Evolutionary conservation across 768 basidiomycete genomes (phyloP).

Genomic region (Guyanaporus albipodus): DNA sequence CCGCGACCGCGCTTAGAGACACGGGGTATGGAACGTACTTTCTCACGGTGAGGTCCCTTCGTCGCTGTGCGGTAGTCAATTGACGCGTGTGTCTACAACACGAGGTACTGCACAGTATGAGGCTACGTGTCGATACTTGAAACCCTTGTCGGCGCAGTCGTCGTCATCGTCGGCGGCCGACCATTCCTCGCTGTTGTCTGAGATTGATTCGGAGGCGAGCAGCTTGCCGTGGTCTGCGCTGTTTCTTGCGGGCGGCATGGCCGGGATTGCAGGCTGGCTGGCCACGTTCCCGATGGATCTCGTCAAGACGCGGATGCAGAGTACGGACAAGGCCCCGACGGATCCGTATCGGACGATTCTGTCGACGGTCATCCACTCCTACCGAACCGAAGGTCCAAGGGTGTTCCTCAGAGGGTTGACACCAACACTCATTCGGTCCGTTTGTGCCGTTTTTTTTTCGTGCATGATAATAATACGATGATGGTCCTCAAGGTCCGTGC

Average conservation of each 20-base stretch:
- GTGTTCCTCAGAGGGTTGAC: constrained; percentile 77
- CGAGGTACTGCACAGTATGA: constrained; percentile 52
- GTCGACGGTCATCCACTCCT: constrained; percentile 58
- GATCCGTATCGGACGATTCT: constrained; percentile 58
- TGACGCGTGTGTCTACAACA: constrained; percentile 2
- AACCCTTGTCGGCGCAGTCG: constrained; percentile 14
- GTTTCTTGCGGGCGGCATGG: constrained; percentile 70
- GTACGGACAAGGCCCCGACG: constrained; percentile 20
- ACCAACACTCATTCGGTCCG: constrained; percentile 75
- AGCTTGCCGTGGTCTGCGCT: constrained; percentile 51
- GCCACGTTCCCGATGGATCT: constrained; percentile 87
- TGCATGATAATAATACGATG: not conserved
- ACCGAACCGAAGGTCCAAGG: constrained; percentile 55
- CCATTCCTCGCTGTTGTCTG: constrained; percentile 37
- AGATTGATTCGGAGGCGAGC: constrained; percentile 37
- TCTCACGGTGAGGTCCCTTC: constrained; percentile 48
- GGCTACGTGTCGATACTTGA: constrained; percentile 53
- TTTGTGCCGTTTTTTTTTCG: not conserved
- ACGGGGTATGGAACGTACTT: constrained; percentile 87
- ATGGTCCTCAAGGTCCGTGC: constrained; percentile 61
- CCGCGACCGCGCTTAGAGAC: constrained; percentile 73
- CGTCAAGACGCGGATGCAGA: constrained; percentile 86
- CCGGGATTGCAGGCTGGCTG: constrained; percentile 75
- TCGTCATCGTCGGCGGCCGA: constrained; percentile 11
- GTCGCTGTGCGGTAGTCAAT: not conserved